Evolutionary conservation across 345 rosid species (phyloP), one percentile per base, ranked within the genome.

Genomic region (Triadica sebifera): DNA sequence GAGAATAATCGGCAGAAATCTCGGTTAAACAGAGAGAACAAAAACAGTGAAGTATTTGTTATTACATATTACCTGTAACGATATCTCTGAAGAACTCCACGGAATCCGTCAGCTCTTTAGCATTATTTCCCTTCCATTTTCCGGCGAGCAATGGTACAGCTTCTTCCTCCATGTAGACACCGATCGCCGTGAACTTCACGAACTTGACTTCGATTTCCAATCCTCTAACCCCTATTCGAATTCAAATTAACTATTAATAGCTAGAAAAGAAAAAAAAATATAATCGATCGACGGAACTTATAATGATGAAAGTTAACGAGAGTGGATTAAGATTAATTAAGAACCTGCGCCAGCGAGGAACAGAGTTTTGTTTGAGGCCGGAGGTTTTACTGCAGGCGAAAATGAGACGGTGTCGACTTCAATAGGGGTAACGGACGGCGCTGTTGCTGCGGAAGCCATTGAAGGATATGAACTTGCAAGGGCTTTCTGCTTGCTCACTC

Each of bases 271-370:
- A 9, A 34, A 8, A 5, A 29, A 25, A 34, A 60, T 34, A 2
- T 29, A 29, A 29, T 2, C 34, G 34, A 29, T 29, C 34, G 34
- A 2, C 2, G 34, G 1, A 12, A 12, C 0, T 9, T n/a, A 38
- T 0, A 0, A 57, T 8, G 9, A 17, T 9, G 4, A n/a, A 19
- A 6, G 13, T 22, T 29, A 53, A 0, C 5, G 8, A 6, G 72
- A 16, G 41, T 22, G 22, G n/a, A 46, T 13, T 15, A 29, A 29
- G 34, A 29, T 29, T 29, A 29, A 72, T n/a, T 7, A 55, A 58
- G 53, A 76, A 85, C 98, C 98, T 74, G 95, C 97, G 64, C 97
- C 98, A 63, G 83, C 93, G 80, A 94, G 98, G 89, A 94, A 89
- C 62, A 78, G 83, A 3, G 83, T 71, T 6, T 82, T 85, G 8